Evolutionary conservation across 257 asterid species (phyloP).

Genomic region (Petunia secreta): DNA sequence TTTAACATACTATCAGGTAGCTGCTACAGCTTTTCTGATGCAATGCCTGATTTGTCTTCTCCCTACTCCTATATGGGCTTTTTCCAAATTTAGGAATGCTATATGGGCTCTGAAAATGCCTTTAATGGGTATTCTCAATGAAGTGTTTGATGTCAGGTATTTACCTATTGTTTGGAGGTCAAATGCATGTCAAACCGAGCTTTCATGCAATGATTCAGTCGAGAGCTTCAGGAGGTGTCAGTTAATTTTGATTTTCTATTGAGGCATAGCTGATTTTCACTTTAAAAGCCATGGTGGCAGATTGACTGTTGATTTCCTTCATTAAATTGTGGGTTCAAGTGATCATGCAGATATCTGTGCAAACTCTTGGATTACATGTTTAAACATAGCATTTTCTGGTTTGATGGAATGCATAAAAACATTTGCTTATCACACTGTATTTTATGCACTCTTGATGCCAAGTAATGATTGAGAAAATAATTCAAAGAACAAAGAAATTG

Average conservation of each 20-base stretch:
- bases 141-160: neutral
- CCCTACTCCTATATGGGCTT: neutral
- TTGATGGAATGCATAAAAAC: neutral
- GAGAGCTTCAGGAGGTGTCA: neutral
- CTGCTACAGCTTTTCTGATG: no score
- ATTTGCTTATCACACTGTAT: no score
- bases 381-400: neutral
- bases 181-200: neutral
- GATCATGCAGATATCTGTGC: neutral
- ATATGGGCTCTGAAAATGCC: neutral
- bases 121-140: neutral
- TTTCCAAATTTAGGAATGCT: neutral
- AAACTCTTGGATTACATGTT: slow-evolving; percentile 13
- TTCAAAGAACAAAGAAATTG: neutral
- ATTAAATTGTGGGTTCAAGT: neutral
- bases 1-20: neutral
- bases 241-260: neutral
- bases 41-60: slow-evolving; percentile 4
- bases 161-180: neutral
- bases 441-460: neutral
- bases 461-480: neutral
- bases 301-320: neutral
- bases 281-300: neutral
- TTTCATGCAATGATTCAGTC: neutral
- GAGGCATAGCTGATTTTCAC: neutral